Percentiles rank a stretch among this genome's conserved stretches.
Evolutionary conservation across 1,284 basidiomycete genomes (phyloP).

Genomic region (Puccinia polysora): DNA sequence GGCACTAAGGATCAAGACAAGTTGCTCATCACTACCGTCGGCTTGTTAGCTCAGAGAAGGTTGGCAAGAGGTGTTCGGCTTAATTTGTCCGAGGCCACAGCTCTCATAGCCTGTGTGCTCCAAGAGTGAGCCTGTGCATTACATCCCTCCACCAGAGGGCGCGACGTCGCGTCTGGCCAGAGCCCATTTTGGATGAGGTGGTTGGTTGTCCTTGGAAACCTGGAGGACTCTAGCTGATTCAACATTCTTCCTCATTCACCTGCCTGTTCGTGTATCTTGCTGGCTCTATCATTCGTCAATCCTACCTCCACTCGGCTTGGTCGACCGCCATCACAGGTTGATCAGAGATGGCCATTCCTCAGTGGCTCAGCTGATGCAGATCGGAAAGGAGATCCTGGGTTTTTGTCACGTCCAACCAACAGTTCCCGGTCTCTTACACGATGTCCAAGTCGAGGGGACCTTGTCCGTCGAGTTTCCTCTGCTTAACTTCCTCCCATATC

Average conservation of each 20-base stretch:
- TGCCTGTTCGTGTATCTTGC: no score
- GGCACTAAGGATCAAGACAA: slow-evolving; percentile 43
- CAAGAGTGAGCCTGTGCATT: slow-evolving; percentile 62
- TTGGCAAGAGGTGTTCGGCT: slow-evolving; percentile 82
- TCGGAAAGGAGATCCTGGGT: slow-evolving; percentile 83
- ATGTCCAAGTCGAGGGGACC: slow-evolving; percentile 88
- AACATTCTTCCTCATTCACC: no score
- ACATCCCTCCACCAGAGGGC: not conserved
- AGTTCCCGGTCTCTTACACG: slow-evolving; percentile 57
- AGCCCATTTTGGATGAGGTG: no score
- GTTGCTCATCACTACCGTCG: slow-evolving; percentile 60
- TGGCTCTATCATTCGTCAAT: no score
- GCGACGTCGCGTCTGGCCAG: not conserved
- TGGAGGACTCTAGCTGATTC: no score
- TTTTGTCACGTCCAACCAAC: slow-evolving; percentile 79
- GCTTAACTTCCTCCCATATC: slow-evolving; percentile 58
- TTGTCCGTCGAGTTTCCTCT: slow-evolving; percentile 56
- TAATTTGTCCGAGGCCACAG: slow-evolving; percentile 81
- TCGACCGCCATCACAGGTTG: slow-evolving; percentile 51
- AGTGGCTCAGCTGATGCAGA: slow-evolving; percentile 84
- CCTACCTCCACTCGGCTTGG: no score
- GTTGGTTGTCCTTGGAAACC: no score
- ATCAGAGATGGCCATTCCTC: slow-evolving; percentile 88
- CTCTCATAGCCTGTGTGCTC: slow-evolving; percentile 81
- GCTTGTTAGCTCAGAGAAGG: slow-evolving; percentile 84